Base-by-base conservation (phyloP, 345 rosid species). In the Passiflora organensis region DNA sequence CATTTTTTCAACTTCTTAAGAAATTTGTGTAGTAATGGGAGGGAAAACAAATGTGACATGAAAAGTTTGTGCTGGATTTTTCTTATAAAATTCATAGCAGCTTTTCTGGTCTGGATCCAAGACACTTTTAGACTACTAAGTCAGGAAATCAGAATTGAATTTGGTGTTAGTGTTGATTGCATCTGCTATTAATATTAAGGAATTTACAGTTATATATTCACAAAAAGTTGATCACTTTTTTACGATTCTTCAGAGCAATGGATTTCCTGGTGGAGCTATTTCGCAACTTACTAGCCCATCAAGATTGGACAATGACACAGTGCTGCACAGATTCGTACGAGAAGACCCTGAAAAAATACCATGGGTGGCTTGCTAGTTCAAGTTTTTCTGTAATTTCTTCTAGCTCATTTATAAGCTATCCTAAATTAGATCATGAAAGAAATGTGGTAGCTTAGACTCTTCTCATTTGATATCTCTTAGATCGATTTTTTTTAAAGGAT, bases 361-460 rank as follows among this genome's bases (percentile, higher is more conserved):
- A 89, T 34, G 96, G 99, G 71, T 93, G 95, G 96, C 77, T 88
- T 47, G 95, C 99, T 48, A 86, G 96, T 77, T 84, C 99, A 57
- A 81, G 80, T 80, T 88, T 84, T 80, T 65, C 83, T 13, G 99
- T 77, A 80, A 65, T 58, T 36, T 43, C 68, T 76, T 34, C 42
- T 14, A 48, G 52, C 12, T n/a, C n/a, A n/a, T n/a, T n/a, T n/a
- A n/a, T n/a, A n/a, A n/a, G n/a, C n/a, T n/a, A n/a, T n/a, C n/a
- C n/a, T n/a, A n/a, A n/a, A n/a, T n/a, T n/a, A n/a, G n/a, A n/a
- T n/a, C n/a, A n/a, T n/a, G n/a, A n/a, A n/a, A n/a, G n/a, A n/a
- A n/a, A n/a, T n/a, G n/a, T n/a, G 21, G 14, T 11, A 5, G 18
- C 18, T 13, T 9, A 51, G 47, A 34, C 39, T 51, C 58, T 22